Percentiles rank a stretch among this genome's conserved stretches.
These are phyloP conservation scores for Phlebiopsis gigantea DNA, from an alignment of 768 basidiomycete genomes.

Conservation along the genomic window DNA sequence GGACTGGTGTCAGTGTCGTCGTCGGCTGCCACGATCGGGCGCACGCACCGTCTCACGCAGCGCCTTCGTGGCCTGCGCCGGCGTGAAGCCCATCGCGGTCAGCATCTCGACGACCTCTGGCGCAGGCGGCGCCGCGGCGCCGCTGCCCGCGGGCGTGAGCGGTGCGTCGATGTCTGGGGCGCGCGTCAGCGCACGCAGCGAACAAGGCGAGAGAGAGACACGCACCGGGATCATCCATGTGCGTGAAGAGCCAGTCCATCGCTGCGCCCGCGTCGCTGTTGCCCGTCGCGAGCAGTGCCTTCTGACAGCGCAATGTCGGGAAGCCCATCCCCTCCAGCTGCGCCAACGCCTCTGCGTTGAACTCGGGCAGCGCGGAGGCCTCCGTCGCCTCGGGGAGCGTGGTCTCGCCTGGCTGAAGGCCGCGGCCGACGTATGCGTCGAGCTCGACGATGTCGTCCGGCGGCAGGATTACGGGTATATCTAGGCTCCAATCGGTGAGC, in stretches of 20 bases:
- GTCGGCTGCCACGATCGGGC: too few relatives aligned
- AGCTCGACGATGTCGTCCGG: conserved; percentile 52
- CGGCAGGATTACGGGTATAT: conserved; percentile 80
- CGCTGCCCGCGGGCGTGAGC: conserved; percentile 14
- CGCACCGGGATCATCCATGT: conserved; percentile 91
- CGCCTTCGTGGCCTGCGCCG: conserved; percentile 80
- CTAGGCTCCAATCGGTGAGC: conserved; percentile 32
- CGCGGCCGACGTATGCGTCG: conserved; percentile 60
- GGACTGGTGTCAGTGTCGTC: not conserved
- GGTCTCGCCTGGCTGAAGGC: conserved; percentile 41
- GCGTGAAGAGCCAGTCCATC: conserved; percentile 93
- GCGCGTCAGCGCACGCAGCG: not conserved
- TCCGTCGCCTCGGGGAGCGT: conserved; percentile 6
- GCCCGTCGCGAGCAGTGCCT: conserved; percentile 86
- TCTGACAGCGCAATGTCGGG: conserved; percentile 78
- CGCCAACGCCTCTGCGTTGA: conserved; percentile 68
- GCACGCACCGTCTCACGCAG: conserved; percentile 74
- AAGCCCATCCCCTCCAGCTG: conserved; percentile 92
- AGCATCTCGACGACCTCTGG: conserved; percentile 71
- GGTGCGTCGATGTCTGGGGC: conserved; percentile 81
- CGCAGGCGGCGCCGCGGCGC: conserved; percentile 51
- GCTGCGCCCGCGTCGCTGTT: conserved; percentile 71
- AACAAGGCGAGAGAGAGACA: not conserved
- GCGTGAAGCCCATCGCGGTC: conserved; percentile 89
- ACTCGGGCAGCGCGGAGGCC: conserved; percentile 70